A percentile compares a stretch with the other conserved stretches of the same genome.
Evolutionary conservation across 1,284 basidiomycete species (phyloP).

Genomic region (Rhodotorula glutinis): DNA sequence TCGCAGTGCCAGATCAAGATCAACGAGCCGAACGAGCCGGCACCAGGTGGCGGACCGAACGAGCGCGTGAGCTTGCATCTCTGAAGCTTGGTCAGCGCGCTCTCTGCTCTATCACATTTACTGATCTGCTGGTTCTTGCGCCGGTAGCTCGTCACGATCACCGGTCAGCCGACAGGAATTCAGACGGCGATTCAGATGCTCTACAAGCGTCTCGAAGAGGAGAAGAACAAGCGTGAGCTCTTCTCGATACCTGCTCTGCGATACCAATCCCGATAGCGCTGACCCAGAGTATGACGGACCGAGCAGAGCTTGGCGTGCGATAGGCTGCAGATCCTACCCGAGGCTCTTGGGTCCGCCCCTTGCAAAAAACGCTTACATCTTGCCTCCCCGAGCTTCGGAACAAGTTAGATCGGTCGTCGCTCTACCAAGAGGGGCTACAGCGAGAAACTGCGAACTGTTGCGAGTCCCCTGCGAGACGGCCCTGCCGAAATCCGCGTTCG

Average conservation of each 20-base stretch:
- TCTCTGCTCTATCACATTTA: neutral
- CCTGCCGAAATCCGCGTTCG: too few relatives aligned
- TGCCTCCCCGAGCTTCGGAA: too few relatives aligned
- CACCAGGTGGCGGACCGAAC: conserved; percentile 57
- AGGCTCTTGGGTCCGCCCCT: too few relatives aligned
- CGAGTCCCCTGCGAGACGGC: too few relatives aligned
- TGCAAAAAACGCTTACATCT: too few relatives aligned
- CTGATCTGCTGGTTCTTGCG: neutral
- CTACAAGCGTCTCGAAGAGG: conserved; percentile 86
- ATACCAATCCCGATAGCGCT: too few relatives aligned
- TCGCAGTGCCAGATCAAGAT: conserved; percentile 91
- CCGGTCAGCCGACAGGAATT: conserved; percentile 88
- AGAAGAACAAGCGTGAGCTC: conserved; percentile 46
- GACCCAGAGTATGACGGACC: neutral
- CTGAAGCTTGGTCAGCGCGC: too few relatives aligned
- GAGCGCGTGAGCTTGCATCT: conserved; percentile 65
- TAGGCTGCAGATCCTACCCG: too few relatives aligned
- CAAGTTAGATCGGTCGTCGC: too few relatives aligned
- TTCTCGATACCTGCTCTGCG: neutral
- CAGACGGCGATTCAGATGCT: conserved; percentile 93
- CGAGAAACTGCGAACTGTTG: too few relatives aligned
- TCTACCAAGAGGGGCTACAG: too few relatives aligned
- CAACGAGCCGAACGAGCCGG: conserved; percentile 87
- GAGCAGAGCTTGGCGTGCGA: neutral
- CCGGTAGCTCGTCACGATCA: conserved; percentile 73